phyloP scores from a whole-genome alignment of 2,329 filamentous ascomycete genomes.

The Penicillium sp. region DNA sequence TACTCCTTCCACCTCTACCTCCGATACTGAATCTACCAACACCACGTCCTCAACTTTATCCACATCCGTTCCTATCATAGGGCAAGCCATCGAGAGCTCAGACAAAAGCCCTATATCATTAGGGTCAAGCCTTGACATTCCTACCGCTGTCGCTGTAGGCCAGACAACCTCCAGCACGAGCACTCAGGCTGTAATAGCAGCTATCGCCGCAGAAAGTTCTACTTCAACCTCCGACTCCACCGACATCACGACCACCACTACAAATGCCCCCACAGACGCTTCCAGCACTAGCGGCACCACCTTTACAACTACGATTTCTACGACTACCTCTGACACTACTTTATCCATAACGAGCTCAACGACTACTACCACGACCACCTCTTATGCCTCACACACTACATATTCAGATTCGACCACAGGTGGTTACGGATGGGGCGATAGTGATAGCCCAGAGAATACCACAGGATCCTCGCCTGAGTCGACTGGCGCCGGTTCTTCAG shows the following conservation, averaged over 20 bases:
- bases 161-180: background rate
- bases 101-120: background rate
- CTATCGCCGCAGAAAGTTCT: background rate
- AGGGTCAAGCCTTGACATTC: constrained; percentile 8
- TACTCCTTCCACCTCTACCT: background rate
- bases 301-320: background rate
- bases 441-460: background rate
- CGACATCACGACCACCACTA: background rate
- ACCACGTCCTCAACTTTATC: background rate
- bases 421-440: constrained; percentile 1
- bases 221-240: constrained; percentile 3
- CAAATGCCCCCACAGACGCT: background rate
- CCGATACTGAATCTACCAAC: background rate
- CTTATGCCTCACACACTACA: background rate
- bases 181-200: background rate
- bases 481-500: background rate
- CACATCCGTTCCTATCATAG: constrained; percentile 5
- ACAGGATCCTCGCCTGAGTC: background rate
- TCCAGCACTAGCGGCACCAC: constrained; percentile 1
- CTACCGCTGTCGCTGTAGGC: constrained; percentile 5
- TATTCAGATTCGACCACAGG: background rate
- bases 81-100: background rate
- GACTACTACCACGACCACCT: constrained; percentile 3
- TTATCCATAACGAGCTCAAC: constrained; percentile 9
- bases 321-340: background rate